Percentiles rank a stretch among this genome's conserved stretches.
phyloP scores from a whole-genome alignment of 768 basidiomycete genomes.

The Rhodotorula diobovata region DNA sequence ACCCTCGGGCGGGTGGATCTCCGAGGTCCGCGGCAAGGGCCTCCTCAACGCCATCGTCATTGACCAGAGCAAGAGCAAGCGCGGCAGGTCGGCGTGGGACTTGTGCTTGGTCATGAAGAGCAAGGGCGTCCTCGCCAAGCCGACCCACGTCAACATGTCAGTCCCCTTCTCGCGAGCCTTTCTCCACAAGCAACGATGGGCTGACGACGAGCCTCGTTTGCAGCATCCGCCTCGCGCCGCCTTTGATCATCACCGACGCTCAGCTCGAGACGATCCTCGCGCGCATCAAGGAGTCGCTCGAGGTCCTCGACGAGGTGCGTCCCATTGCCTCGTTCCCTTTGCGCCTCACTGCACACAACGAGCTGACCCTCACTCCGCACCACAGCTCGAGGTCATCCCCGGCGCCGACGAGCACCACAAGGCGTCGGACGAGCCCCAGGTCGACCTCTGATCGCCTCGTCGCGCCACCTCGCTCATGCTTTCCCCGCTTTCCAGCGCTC shows the following conservation, averaged over 20 bases:
- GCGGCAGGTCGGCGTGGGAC: constrained; percentile 88
- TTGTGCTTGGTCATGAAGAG: constrained; percentile 80
- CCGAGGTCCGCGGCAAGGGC: constrained; percentile 76
- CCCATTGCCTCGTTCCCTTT: constrained; percentile 49
- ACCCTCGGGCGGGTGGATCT: constrained; percentile 58
- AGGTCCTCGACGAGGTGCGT: constrained; percentile 64
- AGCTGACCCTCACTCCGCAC: not conserved
- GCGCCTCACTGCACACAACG: not conserved
- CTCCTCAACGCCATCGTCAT: constrained; percentile 91
- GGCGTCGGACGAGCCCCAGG: constrained; percentile 27
- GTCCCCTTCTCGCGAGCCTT: constrained; percentile 45
- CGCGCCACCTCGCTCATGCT: not conserved
- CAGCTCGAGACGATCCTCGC: constrained; percentile 69
- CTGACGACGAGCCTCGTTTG: not conserved
- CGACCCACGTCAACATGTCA: constrained; percentile 89
- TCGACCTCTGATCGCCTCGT: constrained; percentile 19
- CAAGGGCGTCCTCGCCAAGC: constrained; percentile 87
- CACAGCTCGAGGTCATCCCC: constrained; percentile 25
- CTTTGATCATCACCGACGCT: constrained; percentile 84
- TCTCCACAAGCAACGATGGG: not conserved
- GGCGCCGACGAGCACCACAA: constrained; percentile 38
- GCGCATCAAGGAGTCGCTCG: constrained; percentile 70
- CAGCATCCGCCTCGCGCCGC: constrained; percentile 94
- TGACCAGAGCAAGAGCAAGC: constrained; percentile 70
- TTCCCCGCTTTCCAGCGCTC: not conserved